These are phyloP conservation scores for Solanum pinnatisectum DNA, from an alignment of 257 asterid genomes.

Conservation along the genomic window DNA sequence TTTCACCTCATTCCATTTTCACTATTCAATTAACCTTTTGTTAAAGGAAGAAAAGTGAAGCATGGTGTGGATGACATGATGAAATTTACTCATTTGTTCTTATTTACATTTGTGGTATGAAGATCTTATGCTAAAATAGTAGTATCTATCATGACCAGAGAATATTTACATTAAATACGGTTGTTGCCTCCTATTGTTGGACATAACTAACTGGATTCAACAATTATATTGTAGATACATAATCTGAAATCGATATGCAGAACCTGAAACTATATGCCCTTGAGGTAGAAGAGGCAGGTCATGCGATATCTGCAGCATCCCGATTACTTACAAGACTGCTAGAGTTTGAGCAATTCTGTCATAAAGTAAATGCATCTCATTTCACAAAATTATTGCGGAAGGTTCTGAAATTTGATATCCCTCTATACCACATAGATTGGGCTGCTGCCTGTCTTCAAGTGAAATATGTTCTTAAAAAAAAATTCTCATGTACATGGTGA, in stretches of 20 bases:
- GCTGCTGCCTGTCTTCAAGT: constrained; percentile 80
- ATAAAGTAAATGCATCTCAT: constrained; percentile 11
- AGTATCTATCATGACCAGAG: background rate
- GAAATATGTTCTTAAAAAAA: too few relatives aligned
- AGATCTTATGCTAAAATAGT: background rate
- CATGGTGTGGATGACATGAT: too few relatives aligned
- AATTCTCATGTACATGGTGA: too few relatives aligned
- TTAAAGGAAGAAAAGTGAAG: too few relatives aligned
- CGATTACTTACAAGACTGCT: constrained; percentile 56
- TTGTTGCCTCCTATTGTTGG: background rate
- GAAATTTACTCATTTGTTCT: background rate
- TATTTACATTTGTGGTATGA: background rate
- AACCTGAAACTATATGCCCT: constrained; percentile 39
- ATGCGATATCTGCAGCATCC: constrained; percentile 60
- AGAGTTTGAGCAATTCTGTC: constrained; percentile 29
- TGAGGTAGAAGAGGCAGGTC: constrained; percentile 69
- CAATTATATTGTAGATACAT: constrained; percentile 20
- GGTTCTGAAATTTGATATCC: constrained; percentile 41
- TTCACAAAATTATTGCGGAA: constrained; percentile 46
- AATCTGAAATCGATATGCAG: constrained; percentile 13
- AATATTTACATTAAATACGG: background rate
- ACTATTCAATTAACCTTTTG: too few relatives aligned
- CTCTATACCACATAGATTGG: constrained; percentile 58
- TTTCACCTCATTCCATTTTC: too few relatives aligned
- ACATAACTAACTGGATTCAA: background rate